Evolutionary conservation across 805 yeast species (phyloP), one percentile per base, ranked within the genome.

Genomic region (Saturnispora halmiae): DNA sequence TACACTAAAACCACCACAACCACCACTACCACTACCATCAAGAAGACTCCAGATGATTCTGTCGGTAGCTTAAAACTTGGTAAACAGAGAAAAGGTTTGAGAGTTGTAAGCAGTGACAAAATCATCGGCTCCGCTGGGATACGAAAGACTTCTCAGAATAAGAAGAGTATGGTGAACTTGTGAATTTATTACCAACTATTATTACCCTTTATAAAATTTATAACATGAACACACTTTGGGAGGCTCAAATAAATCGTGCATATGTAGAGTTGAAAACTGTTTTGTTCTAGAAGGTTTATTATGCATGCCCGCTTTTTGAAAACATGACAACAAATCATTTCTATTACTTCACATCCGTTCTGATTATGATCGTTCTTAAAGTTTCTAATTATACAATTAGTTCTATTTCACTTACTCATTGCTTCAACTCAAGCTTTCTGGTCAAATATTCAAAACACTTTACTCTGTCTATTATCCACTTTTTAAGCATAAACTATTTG

Each of bases 1-100:
- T 56, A 65, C 46, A 67, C 68, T 13, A 70, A 65, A 11, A 70
- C 73, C 2, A 69, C 75, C 3, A 71, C 73, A 6, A 70, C 76
- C 7, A 61, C 73, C 6, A 70, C 73, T 1, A 69, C 70, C 4
- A 70, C 75, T 2, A 60, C 59, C 1, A 54, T 56, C 13, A 46
- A 62, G 21, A 58, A 60, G 10, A 54, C 58, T 7, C 58, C 47
- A n/a, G 40, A 46, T 4, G 24, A 43, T 50, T 40, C 56, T 49
- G 43, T 44, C 54, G 29, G 52, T 54, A 16, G 29, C 18, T 33
- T 47, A 4, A 47, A 47, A 31, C 36, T 47, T 13, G 44, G 43
- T 7, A 61, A 60, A 38, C 61, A 57, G 27, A 51, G 62, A 37
- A 53, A 55, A 10, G 36, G 45, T 19, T 47, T 51, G 13, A 52